Base-by-base conservation (phyloP, 768 basidiomycete genomes). In the Hericium alpestre region DNA sequence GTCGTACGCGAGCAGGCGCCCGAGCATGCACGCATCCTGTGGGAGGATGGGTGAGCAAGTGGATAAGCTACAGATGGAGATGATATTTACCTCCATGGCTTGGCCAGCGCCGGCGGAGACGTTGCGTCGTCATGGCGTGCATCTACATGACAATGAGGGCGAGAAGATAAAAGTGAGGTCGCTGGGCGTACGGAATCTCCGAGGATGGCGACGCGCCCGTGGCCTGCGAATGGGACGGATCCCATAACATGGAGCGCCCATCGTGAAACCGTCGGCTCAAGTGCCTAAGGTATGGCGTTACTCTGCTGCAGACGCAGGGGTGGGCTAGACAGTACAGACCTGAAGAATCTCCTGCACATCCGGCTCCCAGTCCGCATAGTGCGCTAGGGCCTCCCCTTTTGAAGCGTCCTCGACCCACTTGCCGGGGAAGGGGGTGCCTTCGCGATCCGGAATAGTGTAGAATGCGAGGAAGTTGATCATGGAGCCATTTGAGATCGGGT, bases 61-160 rank as follows among this genome's bases (percentile, higher is more conserved):
- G n/a, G 2, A 18, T 46, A 3, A 46, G 7, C 41, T n/a, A 4
- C 16, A 15, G n/a, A 13, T 12, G 55, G 40, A 41, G 3, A 39
- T 16, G 8, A 3, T 12, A 7, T 53, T 23, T 38, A 63, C 66
- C 58, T 69, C 67, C 55, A 69, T 67, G 2, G 65, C 65, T 55
- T 69, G 67, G 4, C 67, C 67, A 12, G 65, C 67, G 3, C 67
- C 67, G 8, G 67, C 65, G 2, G 66, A 66, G n/a, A 65, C 60
- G 50, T n/a, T 67, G 64, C 12, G 67, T 62, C 37, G 57, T 56
- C 65, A 66, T 69, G 11, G 65, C 67, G 49, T 69, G 67, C 13
- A 61, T 63, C 66, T n/a, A 51, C 20, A 8, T 16, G n/a, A 38
- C 27, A 43, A 23, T 23, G 25, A 27, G 46, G 3, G 54, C 50